Percentiles rank a stretch among this genome's conserved stretches.
Conservation (phyloP, 1,139 yeast genomes). For the Citeromyces hawaiiensis region DNA sequence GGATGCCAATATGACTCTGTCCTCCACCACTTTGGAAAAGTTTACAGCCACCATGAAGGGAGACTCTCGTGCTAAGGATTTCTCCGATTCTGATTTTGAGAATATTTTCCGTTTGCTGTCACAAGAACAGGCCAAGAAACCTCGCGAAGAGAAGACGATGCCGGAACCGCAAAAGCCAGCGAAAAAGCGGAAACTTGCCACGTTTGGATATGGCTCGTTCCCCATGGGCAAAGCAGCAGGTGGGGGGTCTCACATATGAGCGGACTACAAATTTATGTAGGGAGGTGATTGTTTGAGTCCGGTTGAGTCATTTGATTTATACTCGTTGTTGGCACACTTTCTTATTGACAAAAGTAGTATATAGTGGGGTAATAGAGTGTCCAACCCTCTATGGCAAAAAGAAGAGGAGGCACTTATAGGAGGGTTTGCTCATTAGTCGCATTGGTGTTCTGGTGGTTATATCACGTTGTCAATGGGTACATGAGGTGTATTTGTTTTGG, state of each 20-base stretch:
- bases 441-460: too few species aligned
- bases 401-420: too few species aligned
- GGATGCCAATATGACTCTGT: constrained; percentile 14
- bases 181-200: constrained; percentile 2
- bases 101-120: constrained; percentile 16
- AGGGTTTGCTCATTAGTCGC: too few species aligned
- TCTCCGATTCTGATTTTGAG: constrained; percentile 11
- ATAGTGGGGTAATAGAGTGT: too few species aligned
- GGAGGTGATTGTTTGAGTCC: too few species aligned
- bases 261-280: too few species aligned
- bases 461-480: too few species aligned
- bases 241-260: neutral
- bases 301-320: too few species aligned
- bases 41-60: constrained; percentile 10
- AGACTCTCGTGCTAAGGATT: constrained; percentile 5
- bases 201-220: constrained; percentile 4
- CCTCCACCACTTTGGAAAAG: constrained; percentile 9
- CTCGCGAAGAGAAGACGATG: neutral
- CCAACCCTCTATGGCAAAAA: too few species aligned
- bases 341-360: too few species aligned
- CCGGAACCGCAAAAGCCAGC: neutral
- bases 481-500: too few species aligned
- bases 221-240: neutral
- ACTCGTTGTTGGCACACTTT: too few species aligned
- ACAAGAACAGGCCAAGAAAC: constrained; percentile 10